Conservation (phyloP, 345 rosid genomes). For the Lepidium didymum region DNA sequence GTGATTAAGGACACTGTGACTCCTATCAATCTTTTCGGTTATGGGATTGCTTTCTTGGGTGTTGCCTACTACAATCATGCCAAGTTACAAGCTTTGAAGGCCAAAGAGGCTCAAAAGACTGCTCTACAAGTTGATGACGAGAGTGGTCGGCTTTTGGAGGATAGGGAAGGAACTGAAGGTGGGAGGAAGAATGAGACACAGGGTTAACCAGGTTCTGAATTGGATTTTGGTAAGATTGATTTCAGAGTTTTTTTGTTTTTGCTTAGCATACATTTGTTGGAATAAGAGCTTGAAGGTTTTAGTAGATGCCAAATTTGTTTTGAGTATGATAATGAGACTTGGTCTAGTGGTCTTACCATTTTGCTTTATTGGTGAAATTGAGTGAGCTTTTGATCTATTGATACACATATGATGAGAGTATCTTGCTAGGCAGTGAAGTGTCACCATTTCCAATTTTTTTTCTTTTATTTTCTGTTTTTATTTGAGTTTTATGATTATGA, state of each 20-base stretch:
- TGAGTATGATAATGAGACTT: background rate
- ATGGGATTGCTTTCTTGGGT: constrained; percentile 61
- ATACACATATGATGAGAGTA: background rate
- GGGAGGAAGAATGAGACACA: constrained; percentile 60
- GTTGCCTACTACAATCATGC: constrained; percentile 68
- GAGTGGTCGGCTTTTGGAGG: constrained; percentile 47
- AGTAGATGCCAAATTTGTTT: background rate
- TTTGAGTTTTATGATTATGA: background rate
- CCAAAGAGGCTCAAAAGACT: constrained; percentile 50
- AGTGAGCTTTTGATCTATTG: background rate
- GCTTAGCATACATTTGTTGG: background rate
- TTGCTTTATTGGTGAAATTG: background rate
- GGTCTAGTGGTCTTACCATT: background rate
- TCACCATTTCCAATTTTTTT: background rate
- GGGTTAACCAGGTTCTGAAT: constrained; percentile 24
- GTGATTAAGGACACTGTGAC: constrained; percentile 73
- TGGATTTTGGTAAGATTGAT: background rate
- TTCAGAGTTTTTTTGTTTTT: background rate
- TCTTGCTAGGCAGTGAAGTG: background rate
- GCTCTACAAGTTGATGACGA: constrained; percentile 46
- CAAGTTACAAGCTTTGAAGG: constrained; percentile 51
- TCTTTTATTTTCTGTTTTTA: background rate
- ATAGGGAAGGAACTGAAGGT: constrained; percentile 39
- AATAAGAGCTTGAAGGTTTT: constrained; percentile 14
- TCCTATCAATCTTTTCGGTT: constrained; percentile 58